A percentile compares a stretch with the other conserved stretches of the same genome.
Conservation (phyloP, 345 rosid genomes). For the Corymbia maculata region DNA sequence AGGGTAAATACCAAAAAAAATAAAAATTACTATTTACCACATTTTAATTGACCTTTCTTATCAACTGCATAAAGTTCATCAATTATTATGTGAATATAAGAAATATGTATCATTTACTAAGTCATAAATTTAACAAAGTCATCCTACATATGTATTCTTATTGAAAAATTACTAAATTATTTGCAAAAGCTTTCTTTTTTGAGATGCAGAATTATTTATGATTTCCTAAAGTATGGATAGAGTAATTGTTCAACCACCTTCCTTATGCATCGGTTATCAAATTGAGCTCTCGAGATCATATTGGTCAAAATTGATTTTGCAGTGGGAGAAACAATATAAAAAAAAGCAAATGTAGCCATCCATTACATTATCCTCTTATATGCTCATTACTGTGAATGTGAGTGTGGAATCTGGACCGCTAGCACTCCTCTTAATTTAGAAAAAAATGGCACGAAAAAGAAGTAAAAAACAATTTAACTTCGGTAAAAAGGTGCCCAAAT, state of each 20-base stretch:
- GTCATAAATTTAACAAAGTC: neutral
- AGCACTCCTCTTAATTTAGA: neutral
- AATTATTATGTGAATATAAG: neutral
- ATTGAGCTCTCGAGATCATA: neutral
- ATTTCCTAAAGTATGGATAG: neutral
- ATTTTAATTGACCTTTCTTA: neutral
- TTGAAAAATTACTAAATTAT: neutral
- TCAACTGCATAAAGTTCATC: neutral
- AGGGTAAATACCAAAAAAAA: neutral
- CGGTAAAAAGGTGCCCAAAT: neutral
- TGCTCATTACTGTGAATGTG: no score
- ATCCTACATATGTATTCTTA: neutral
- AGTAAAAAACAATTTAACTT: neutral
- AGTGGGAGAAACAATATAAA: neutral
- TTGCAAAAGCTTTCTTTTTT: neutral
- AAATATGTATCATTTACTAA: neutral
- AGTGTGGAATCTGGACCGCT: neutral
- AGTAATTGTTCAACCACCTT: neutral
- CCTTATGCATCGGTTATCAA: neutral
- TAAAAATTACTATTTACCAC: neutral
- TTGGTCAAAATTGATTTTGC: neutral
- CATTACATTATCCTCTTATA: no score
- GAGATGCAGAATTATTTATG: neutral
- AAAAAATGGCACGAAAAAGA: neutral
- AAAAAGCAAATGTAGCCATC: neutral